Evolutionary conservation across 73 alveolate species (phyloP).

Genomic region (Stentor coeruleus): DNA sequence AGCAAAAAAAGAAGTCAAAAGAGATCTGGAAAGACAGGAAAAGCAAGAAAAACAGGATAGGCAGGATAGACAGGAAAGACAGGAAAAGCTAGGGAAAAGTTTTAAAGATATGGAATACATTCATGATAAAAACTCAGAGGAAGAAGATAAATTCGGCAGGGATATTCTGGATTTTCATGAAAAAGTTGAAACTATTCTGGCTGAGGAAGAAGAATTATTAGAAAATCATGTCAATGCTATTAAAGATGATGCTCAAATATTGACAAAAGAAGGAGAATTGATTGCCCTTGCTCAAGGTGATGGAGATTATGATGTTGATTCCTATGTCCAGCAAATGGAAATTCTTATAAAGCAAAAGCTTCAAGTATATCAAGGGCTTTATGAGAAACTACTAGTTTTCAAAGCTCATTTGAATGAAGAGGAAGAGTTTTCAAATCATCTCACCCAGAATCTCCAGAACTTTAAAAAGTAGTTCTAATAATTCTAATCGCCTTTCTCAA

Average conservation of each 20-base stretch:
- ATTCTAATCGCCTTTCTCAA: too few relatives aligned
- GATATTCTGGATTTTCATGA: constrained; percentile 81
- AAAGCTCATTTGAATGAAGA: constrained; percentile 45
- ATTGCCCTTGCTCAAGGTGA: constrained; percentile 75
- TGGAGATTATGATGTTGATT: constrained; percentile 83
- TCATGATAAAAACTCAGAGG: constrained; percentile 22
- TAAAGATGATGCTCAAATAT: constrained; percentile 91
- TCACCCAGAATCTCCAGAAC: constrained; percentile 6
- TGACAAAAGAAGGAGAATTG: constrained; percentile 92
- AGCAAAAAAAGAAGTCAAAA: constrained; percentile 33
- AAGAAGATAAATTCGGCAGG: constrained; percentile 37
- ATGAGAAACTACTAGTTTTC: constrained; percentile 71
- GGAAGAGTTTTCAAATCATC: constrained; percentile 7
- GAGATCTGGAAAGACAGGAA: too few relatives aligned
- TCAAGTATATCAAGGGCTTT: constrained; percentile 67
- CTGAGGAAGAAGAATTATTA: constrained; percentile 87
- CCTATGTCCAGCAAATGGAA: constrained; percentile 77
- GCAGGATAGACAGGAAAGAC: not conserved
- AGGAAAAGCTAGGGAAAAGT: constrained; percentile 7
- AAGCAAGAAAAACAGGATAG: too few relatives aligned
- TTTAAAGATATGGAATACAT: constrained; percentile 16
- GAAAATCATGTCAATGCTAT: constrained; percentile 84
- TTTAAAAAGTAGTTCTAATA: not conserved
- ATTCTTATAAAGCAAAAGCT: constrained; percentile 77
- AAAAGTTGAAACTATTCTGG: constrained; percentile 79